Conservation (phyloP, 2,329 filamentous ascomycete genomes). For the Daldinia sp. region DNA sequence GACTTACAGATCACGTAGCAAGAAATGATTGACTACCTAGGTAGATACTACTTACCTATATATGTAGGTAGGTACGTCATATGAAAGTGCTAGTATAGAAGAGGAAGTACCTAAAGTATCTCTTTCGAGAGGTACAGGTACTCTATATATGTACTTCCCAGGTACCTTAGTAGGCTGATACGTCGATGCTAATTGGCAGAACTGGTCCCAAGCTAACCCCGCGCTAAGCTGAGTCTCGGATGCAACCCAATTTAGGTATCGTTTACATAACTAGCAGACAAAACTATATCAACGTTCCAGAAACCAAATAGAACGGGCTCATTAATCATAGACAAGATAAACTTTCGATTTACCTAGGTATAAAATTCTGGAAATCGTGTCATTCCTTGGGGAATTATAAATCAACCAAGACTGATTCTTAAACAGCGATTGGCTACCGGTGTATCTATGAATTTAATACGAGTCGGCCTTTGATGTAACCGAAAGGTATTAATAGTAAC, state of each 20-base stretch:
- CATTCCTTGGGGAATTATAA: not conserved
- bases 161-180: not conserved
- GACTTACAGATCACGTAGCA: not conserved
- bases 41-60: too few relatives aligned
- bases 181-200: not conserved
- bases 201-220: not conserved
- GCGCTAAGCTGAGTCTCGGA: not conserved
- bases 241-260: not conserved
- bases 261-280: too few relatives aligned
- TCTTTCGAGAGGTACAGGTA: not conserved
- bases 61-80: not conserved
- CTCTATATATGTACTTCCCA: not conserved
- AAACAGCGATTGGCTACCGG: not conserved
- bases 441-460: not conserved
- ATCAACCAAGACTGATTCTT: not conserved
- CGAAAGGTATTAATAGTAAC: not conserved
- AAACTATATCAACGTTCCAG: constrained; percentile 13
- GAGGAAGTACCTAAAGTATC: too few relatives aligned
- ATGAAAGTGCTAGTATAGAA: too few relatives aligned
- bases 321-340: constrained; percentile 8
- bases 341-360: constrained; percentile 7
- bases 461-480: not conserved
- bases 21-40: too few relatives aligned
- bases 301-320: constrained; percentile 17
- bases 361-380: constrained; percentile 2